phyloP scores from a whole-genome alignment of 805 yeast genomes.

The Metschnikowia matae region DNA sequence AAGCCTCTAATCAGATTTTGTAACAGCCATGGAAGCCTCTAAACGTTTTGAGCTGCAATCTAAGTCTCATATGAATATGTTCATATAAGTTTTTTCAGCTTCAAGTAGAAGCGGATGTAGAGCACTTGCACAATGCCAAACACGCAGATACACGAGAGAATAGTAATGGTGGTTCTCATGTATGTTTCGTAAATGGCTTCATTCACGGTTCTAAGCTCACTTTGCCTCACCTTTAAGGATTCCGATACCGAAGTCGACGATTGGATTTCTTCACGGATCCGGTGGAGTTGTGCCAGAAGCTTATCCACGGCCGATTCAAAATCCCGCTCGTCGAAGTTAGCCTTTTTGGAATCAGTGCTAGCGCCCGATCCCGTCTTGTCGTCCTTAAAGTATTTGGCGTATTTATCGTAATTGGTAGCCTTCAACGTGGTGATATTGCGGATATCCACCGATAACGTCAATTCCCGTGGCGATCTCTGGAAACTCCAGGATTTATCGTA shows the following conservation, averaged over 20 bases:
- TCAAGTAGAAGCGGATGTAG: constrained; percentile 29
- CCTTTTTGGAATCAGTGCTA: neutral
- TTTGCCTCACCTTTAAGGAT: constrained; percentile 32
- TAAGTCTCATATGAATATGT: neutral
- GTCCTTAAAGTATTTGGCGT: constrained; percentile 32
- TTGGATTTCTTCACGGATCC: constrained; percentile 28
- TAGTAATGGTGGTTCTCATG: constrained; percentile 25
- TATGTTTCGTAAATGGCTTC: constrained; percentile 35
- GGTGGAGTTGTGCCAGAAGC: constrained; percentile 30
- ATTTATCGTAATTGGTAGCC: constrained; percentile 33
- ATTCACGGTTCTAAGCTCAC: constrained; percentile 33
- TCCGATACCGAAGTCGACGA: constrained; percentile 25
- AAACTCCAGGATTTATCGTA: constrained; percentile 42
- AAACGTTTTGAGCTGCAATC: neutral
- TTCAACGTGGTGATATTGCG: constrained; percentile 32
- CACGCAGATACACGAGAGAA: constrained; percentile 24
- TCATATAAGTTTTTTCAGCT: constrained; percentile 23
- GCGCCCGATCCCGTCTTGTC: neutral
- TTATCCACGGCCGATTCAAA: constrained; percentile 29
- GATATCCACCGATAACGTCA: constrained; percentile 33
- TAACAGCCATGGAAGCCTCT: too few species aligned
- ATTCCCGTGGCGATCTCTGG: constrained; percentile 28
- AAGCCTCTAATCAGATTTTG: too few species aligned
- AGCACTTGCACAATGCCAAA: constrained; percentile 31
- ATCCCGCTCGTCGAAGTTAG: constrained; percentile 21